Evolutionary conservation across 2,329 filamentous ascomycete genomes (phyloP).

Genomic region (Claviceps fusiformis): DNA sequence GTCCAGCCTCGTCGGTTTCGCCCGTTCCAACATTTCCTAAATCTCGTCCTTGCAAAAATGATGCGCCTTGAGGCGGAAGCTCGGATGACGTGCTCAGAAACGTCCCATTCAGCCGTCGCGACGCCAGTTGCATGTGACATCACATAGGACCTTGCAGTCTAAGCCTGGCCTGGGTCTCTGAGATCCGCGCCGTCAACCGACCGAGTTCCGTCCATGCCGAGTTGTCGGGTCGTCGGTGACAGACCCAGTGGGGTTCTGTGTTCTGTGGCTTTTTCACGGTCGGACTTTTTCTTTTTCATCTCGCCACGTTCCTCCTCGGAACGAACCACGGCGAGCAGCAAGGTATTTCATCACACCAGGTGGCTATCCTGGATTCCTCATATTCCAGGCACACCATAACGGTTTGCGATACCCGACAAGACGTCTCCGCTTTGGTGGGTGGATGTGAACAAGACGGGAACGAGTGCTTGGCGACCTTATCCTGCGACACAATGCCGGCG

Average conservation of each 20-base stretch:
- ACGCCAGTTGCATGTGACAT: not conserved
- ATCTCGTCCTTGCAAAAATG: too few species aligned
- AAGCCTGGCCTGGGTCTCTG: not conserved
- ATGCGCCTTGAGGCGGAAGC: not conserved
- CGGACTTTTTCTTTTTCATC: not conserved
- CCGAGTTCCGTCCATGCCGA: conserved; percentile 1
- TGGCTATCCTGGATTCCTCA: too few species aligned
- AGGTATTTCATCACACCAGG: too few species aligned
- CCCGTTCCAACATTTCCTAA: too few species aligned
- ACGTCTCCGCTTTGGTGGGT: not conserved
- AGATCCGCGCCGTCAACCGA: not conserved
- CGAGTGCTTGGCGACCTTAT: too few species aligned
- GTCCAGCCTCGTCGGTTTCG: too few species aligned
- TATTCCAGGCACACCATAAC: too few species aligned
- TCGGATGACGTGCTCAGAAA: conserved; percentile 6
- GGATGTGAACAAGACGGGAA: too few species aligned
- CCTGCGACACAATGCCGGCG: too few species aligned
- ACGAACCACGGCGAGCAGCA: not conserved
- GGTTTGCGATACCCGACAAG: too few species aligned
- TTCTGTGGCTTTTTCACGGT: not conserved
- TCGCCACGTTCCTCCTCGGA: not conserved
- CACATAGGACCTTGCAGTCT: not conserved
- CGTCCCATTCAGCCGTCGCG: not conserved
- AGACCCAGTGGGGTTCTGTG: not conserved
- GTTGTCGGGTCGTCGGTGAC: not conserved